phyloP scores from a whole-genome alignment of 805 yeast species.

The Komagataella pseudopastoris region DNA sequence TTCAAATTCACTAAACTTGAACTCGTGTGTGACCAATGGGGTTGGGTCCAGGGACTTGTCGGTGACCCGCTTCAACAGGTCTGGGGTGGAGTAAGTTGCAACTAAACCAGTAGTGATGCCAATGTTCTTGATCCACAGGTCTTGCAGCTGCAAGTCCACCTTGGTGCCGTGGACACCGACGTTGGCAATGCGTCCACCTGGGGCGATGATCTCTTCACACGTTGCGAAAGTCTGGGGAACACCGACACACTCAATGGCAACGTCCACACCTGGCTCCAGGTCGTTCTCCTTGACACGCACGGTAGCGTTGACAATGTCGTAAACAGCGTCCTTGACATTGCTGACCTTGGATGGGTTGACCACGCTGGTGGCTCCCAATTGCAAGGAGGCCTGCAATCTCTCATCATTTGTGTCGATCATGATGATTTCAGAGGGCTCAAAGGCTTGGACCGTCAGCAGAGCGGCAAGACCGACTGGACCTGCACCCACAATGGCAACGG shows the following conservation, averaged over 20 bases:
- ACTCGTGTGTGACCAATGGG: constrained; percentile 45
- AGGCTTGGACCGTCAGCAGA: constrained; percentile 38
- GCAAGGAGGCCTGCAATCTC: constrained; percentile 42
- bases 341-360: constrained; percentile 34
- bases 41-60: constrained; percentile 29
- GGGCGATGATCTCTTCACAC: constrained; percentile 38
- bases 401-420: constrained; percentile 47
- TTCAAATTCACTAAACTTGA: constrained; percentile 36
- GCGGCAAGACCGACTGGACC: constrained; percentile 60
- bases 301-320: constrained; percentile 14
- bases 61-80: constrained; percentile 21
- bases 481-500: constrained; percentile 51
- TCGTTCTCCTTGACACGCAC: constrained; percentile 12
- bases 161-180: constrained; percentile 40
- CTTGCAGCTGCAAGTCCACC: constrained; percentile 27
- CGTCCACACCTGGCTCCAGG: constrained; percentile 38
- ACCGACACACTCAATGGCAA: constrained; percentile 55
- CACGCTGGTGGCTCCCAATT: constrained; percentile 45
- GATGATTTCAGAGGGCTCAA: constrained; percentile 41
- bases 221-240: constrained; percentile 46
- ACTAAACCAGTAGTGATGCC: constrained; percentile 35
- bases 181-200: constrained; percentile 55
- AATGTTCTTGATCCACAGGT: constrained; percentile 31
- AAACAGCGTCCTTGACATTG: constrained; percentile 24
- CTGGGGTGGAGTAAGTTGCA: constrained; percentile 28